Evolutionary conservation across 1,284 basidiomycete species (phyloP), one percentile per base, ranked within the genome.

Genomic region (Rhizopogon hawkerae): DNA sequence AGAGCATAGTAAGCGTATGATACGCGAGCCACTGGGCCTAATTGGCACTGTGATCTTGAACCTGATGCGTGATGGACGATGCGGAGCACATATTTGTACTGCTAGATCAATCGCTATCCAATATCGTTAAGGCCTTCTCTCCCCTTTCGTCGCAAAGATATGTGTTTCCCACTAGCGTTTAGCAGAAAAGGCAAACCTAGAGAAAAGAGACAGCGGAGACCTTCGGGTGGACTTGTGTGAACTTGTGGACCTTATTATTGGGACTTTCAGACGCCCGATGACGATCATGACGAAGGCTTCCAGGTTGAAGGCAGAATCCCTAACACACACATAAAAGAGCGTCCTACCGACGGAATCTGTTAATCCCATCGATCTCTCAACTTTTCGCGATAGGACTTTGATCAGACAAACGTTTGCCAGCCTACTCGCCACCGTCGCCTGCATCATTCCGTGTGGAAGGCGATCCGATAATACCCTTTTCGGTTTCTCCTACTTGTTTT

Each of bases 401-500:
- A 42, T 42, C 41, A 31, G 14, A n/a, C 34, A 34, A 52, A 54
- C 54, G 48, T 54, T 54, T 39, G 54, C 55, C 38, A 55, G 57
- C 34, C 48, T 35, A 49, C n/a, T 47, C 35, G 41, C 36, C 39
- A 29, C 38, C 35, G 29, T 31, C 45, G 16, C 33, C 47, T 21
- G 21, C 21, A 18, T 35, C 55, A 33, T 26, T 45, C 41, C 37
- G 7, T 24, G 56, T 52, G 33, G 49, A 26, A 34, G 24, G 35
- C 53, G 54, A 68, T 65, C 66, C 57, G 64, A 66, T 67, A 55
- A 63, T 57, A 63, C 31, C 64, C 56, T 53, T 57, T 69, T 57
- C 47, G 67, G 66, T 38, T n/a, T 44, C 45, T 45, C 33, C 21
- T 57, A 34, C 46, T 51, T 49, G 49, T 39, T 67, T 68, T 60